phyloP scores from a whole-genome alignment of 108 stramenopile species.

The Cyclotella cryptica region DNA sequence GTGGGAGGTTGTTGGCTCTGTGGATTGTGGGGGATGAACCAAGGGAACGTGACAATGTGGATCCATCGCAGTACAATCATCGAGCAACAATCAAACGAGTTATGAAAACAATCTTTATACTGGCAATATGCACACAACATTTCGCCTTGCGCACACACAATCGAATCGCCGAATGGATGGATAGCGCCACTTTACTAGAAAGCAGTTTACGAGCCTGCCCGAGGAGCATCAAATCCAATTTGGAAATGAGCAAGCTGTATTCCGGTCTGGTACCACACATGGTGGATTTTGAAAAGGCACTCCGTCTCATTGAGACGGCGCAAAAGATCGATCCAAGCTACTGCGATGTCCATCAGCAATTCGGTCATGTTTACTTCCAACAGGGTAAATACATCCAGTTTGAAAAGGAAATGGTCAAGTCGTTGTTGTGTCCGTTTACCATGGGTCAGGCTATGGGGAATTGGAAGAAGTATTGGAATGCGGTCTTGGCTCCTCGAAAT shows the following conservation, averaged over 20 bases:
- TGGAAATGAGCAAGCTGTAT: constrained; percentile 83
- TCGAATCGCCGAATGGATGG: constrained; percentile 86
- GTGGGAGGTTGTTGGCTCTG: constrained; percentile 41
- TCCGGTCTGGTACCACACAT: constrained; percentile 73
- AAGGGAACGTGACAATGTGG: neutral
- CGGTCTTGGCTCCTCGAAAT: constrained; percentile 21
- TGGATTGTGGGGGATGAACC: constrained; percentile 13
- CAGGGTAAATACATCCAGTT: constrained; percentile 57
- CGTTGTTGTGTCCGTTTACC: constrained; percentile 77
- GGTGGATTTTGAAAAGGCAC: constrained; percentile 62
- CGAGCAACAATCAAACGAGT: neutral
- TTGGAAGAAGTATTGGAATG: constrained; percentile 81
- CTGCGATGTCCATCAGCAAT: constrained; percentile 87
- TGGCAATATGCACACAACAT: constrained; percentile 1
- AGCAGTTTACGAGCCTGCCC: constrained; percentile 78
- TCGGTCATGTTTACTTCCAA: constrained; percentile 74
- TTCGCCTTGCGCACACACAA: constrained; percentile 49
- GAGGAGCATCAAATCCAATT: constrained; percentile 77
- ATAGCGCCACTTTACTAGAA: constrained; percentile 59
- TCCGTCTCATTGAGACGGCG: constrained; percentile 60
- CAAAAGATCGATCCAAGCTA: constrained; percentile 77
- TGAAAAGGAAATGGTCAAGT: constrained; percentile 69
- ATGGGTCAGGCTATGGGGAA: constrained; percentile 67
- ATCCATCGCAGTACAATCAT: neutral
- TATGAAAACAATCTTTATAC: constrained; percentile 9